Percentiles rank a stretch among this genome's conserved stretches.
Conservation (phyloP, 768 basidiomycete species). For the Termitomyces sp. region DNA sequence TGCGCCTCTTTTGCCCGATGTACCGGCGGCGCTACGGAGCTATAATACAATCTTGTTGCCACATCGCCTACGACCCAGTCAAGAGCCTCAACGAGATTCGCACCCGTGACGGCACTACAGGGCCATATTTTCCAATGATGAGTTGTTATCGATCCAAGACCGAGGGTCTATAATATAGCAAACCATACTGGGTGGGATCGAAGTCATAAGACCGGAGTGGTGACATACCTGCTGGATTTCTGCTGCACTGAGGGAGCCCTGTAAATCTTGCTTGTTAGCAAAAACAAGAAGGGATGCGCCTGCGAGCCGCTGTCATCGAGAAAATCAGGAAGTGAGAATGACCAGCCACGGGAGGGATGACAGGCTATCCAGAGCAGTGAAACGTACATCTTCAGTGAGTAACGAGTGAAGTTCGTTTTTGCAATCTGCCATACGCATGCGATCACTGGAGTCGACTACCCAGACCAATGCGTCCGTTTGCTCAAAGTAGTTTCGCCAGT, state of each 20-base stretch:
- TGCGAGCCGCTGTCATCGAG: conserved; percentile 68
- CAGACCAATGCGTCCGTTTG: conserved; percentile 97
- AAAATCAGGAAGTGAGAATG: conserved; percentile 4
- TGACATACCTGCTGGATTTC: conserved; percentile 78
- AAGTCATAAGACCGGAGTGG: conserved; percentile 9
- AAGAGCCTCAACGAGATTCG: conserved; percentile 79
- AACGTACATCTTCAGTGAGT: conserved; percentile 85
- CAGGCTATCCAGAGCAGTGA: not conserved
- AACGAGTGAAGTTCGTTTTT: conserved; percentile 82
- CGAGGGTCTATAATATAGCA: conserved; percentile 20
- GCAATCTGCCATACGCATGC: conserved; percentile 88
- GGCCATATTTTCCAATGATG: conserved; percentile 89
- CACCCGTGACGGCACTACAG: conserved; percentile 90
- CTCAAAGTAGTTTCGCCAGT: conserved; percentile 99
- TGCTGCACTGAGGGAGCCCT: conserved; percentile 74
- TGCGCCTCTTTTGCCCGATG: not conserved
- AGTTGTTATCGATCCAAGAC: conserved; percentile 76
- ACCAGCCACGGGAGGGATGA: conserved; percentile 7
- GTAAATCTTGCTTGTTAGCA: conserved; percentile 97
- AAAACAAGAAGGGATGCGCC: conserved; percentile 96
- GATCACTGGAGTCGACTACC: conserved; percentile 97
- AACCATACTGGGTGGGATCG: conserved; percentile 4
- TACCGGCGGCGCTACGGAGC: conserved; percentile 33
- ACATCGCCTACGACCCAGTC: conserved; percentile 93
- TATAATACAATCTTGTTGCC: conserved; percentile 84